These are phyloP conservation scores for Sparassis latifolia DNA, from an alignment of 1,284 basidiomycete genomes.

Conservation along the genomic window DNA sequence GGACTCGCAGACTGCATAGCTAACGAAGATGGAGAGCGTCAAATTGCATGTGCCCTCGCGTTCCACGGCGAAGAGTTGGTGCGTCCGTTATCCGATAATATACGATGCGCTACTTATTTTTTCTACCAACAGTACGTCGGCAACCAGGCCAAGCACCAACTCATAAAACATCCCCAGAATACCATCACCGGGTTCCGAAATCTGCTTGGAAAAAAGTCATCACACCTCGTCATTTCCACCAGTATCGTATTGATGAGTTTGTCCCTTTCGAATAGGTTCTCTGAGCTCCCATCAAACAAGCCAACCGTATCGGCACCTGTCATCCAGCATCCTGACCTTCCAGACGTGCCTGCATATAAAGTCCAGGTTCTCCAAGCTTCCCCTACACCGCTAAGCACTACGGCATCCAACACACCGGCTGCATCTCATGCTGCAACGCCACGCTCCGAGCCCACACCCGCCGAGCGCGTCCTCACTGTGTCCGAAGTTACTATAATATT, in stretches of 20 bases:
- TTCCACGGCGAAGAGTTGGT: constrained; percentile 90
- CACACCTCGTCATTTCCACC: constrained; percentile 6
- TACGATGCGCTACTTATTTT: background rate
- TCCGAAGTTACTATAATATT: constrained; percentile 86
- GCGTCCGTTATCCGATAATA: constrained; percentile 23
- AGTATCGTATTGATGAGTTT: background rate
- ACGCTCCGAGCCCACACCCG: constrained; percentile 72
- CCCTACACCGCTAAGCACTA: constrained; percentile 50
- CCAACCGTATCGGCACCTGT: constrained; percentile 54
- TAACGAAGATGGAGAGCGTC: constrained; percentile 97
- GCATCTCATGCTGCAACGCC: constrained; percentile 70
- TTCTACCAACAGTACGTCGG: constrained; percentile 79
- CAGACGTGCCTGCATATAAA: constrained; percentile 80
- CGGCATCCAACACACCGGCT: constrained; percentile 54
- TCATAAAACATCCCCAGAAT: constrained; percentile 93
- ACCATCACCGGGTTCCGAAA: constrained; percentile 94
- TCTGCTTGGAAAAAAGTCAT: constrained; percentile 85
- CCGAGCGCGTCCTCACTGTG: constrained; percentile 74
- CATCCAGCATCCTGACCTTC: constrained; percentile 68
- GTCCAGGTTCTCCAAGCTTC: constrained; percentile 77
- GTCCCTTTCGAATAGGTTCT: constrained; percentile 44
- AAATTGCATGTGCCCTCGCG: constrained; percentile 92
- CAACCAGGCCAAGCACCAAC: constrained; percentile 91
- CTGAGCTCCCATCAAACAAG: constrained; percentile 59
- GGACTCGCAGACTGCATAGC: constrained; percentile 91